Evolutionary conservation across 495 filamentous ascomycete genomes (phyloP).

Genomic region (Aspergillus heteromorphus): DNA sequence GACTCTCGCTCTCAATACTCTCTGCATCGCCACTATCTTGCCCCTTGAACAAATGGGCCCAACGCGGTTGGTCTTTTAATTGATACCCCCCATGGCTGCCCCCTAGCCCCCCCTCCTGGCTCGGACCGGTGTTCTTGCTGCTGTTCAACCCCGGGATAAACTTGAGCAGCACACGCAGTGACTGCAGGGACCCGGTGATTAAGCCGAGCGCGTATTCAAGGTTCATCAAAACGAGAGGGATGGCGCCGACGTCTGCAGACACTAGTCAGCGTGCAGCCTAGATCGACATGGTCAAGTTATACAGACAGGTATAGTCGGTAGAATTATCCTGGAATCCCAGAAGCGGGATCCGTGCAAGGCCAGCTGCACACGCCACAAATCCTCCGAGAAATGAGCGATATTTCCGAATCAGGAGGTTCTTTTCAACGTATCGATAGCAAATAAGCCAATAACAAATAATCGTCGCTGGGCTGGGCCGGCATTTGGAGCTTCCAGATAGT

Average conservation of each 20-base stretch:
- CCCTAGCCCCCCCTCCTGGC: not conserved
- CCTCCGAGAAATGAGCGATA: not conserved
- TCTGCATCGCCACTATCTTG: not conserved
- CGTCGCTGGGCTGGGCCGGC: constrained; percentile 38
- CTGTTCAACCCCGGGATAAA: not conserved
- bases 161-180: not conserved
- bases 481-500: constrained; percentile 40
- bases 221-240: not conserved
- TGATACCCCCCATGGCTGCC: not conserved
- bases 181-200: not conserved
- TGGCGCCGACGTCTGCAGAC: not conserved
- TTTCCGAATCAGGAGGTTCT: not conserved
- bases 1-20: not conserved
- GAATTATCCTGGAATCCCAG: constrained; percentile 8
- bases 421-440: constrained; percentile 34
- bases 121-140: not conserved
- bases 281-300: not conserved
- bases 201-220: not conserved
- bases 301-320: constrained; percentile 8
- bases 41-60: not conserved
- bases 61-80: not conserved
- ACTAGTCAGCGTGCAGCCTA: not conserved
- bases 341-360: constrained; percentile 2
- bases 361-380: constrained; percentile 6
- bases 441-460: constrained; percentile 44